A percentile compares a stretch with the other conserved stretches of the same genome.
Evolutionary conservation across 2,329 filamentous ascomycete genomes (phyloP).

Genomic region (Fusarium praegraminearum): DNA sequence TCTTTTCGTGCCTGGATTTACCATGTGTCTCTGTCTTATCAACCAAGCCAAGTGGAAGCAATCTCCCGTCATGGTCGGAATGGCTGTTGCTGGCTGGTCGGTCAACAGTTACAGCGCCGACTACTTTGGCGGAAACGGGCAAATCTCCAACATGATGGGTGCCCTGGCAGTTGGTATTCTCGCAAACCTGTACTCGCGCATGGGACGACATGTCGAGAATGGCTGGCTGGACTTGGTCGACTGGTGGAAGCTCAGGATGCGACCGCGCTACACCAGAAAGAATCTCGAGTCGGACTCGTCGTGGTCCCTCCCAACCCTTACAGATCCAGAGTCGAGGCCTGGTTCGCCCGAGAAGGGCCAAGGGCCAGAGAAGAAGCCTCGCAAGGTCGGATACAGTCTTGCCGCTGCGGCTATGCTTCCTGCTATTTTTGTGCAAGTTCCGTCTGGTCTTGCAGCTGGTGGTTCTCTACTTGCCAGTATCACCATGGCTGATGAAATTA

Average conservation of each 20-base stretch:
- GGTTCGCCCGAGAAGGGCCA: conserved; percentile 38
- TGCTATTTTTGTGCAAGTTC: conserved; percentile 82
- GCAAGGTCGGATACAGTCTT: conserved; percentile 75
- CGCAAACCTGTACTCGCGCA: conserved; percentile 81
- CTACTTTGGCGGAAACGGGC: conserved; percentile 75
- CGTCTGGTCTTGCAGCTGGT: conserved; percentile 70
- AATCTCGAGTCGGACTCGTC: conserved; percentile 45
- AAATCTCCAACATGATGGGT: conserved; percentile 82
- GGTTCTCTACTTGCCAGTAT: conserved; percentile 71
- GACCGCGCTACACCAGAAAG: conserved; percentile 50
- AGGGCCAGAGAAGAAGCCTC: conserved; percentile 50
- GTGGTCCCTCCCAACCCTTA: conserved; percentile 50
- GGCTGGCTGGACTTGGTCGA: conserved; percentile 61
- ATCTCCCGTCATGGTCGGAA: conserved; percentile 79
- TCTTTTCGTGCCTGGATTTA: conserved; percentile 80
- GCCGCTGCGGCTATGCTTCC: conserved; percentile 88
- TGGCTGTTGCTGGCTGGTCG: conserved; percentile 78
- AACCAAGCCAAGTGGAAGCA: conserved; percentile 87
- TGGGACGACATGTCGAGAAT: conserved; percentile 70
- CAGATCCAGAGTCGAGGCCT: conserved; percentile 52
- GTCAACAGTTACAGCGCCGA: conserved; percentile 79
- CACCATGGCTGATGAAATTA: conserved; percentile 67
- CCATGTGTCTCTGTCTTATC: conserved; percentile 79
- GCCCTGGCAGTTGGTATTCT: conserved; percentile 81
- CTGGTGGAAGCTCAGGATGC: conserved; percentile 63